Percentiles rank a stretch among this genome's conserved stretches.
These are phyloP conservation scores for Neopestalotiopsis sp. DNA, from an alignment of 2,329 filamentous ascomycete genomes.

Conservation along the genomic window DNA sequence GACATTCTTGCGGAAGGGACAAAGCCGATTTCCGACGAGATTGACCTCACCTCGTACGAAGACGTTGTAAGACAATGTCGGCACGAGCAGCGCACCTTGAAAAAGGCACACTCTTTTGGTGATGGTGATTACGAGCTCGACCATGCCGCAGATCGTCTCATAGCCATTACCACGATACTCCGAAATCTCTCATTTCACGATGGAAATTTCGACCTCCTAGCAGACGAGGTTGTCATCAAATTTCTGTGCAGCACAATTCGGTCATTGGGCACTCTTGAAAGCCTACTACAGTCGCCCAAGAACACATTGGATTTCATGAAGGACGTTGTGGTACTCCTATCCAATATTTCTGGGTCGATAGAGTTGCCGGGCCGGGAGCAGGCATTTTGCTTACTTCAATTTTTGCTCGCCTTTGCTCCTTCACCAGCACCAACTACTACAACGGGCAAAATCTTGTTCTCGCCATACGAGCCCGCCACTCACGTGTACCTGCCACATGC, in stretches of 20 bases:
- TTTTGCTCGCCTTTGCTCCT: slow-evolving; percentile 89
- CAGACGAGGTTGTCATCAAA: slow-evolving; percentile 78
- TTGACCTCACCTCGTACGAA: slow-evolving; percentile 84
- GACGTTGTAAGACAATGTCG: slow-evolving; percentile 83
- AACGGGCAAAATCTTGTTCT: slow-evolving; percentile 72
- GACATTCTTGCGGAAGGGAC: slow-evolving; percentile 85
- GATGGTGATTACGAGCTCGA: slow-evolving; percentile 81
- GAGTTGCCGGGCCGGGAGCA: slow-evolving; percentile 87
- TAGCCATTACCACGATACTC: slow-evolving; percentile 90
- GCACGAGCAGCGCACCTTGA: slow-evolving; percentile 72
- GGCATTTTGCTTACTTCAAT: slow-evolving; percentile 83
- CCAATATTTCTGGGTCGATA: slow-evolving; percentile 82
- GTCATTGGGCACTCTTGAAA: slow-evolving; percentile 86
- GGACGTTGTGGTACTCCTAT: slow-evolving; percentile 85
- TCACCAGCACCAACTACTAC: slow-evolving; percentile 67
- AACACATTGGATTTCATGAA: slow-evolving; percentile 98
- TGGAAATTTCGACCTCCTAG: slow-evolving; percentile 74
- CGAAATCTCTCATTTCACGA: slow-evolving; percentile 89
- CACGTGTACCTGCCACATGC: slow-evolving; percentile 91
- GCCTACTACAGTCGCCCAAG: slow-evolving; percentile 78
- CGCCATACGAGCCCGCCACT: slow-evolving; percentile 77
- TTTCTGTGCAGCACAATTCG: slow-evolving; percentile 84
- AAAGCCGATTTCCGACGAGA: slow-evolving; percentile 83
- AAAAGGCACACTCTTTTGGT: slow-evolving; percentile 76
- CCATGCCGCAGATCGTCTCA: slow-evolving; percentile 81